These are phyloP conservation scores for Cordyceps militaris DNA, from an alignment of 2,329 filamentous ascomycete species.

Conservation along the genomic window DNA sequence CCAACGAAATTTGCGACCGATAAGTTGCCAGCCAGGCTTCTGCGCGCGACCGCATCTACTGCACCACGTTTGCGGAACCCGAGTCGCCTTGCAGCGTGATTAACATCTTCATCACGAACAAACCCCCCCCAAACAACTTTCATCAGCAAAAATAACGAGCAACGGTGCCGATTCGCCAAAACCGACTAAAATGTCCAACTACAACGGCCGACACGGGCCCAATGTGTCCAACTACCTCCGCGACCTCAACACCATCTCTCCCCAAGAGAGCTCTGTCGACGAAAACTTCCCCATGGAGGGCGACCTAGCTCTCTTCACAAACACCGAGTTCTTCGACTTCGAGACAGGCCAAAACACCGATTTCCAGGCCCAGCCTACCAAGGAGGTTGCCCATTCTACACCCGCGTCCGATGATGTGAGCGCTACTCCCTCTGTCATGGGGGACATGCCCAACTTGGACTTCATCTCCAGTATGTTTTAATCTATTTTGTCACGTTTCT, in stretches of 20 bases:
- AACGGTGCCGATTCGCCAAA: background rate
- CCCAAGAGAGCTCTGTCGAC: constrained; percentile 46
- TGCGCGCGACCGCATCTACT: background rate
- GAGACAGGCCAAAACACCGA: constrained; percentile 58
- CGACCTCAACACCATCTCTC: constrained; percentile 70
- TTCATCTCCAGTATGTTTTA: constrained; percentile 41
- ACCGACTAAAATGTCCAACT: constrained; percentile 55
- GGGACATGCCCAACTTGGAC: constrained; percentile 41
- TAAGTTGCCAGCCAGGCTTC: background rate
- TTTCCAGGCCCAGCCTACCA: constrained; percentile 43
- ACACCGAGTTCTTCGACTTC: constrained; percentile 75
- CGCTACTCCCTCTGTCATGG: constrained; percentile 34
- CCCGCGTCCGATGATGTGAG: constrained; percentile 32
- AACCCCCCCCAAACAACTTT: too few relatives aligned
- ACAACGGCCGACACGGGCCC: constrained; percentile 68
- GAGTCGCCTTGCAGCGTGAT: too few relatives aligned
- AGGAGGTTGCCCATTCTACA: constrained; percentile 32
- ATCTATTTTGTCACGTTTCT: constrained; percentile 16
- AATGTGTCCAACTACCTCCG: constrained; percentile 89
- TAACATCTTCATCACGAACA: too few relatives aligned
- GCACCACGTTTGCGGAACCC: too few relatives aligned
- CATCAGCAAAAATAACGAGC: background rate
- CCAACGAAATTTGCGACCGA: background rate
- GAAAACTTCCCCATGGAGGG: constrained; percentile 60
- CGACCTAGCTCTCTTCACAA: constrained; percentile 72